A percentile compares a stretch with the other conserved stretches of the same genome.
These are phyloP conservation scores for Scedosporium minutisporum DNA, from an alignment of 2,329 filamentous ascomycete species.

Conservation along the genomic window DNA sequence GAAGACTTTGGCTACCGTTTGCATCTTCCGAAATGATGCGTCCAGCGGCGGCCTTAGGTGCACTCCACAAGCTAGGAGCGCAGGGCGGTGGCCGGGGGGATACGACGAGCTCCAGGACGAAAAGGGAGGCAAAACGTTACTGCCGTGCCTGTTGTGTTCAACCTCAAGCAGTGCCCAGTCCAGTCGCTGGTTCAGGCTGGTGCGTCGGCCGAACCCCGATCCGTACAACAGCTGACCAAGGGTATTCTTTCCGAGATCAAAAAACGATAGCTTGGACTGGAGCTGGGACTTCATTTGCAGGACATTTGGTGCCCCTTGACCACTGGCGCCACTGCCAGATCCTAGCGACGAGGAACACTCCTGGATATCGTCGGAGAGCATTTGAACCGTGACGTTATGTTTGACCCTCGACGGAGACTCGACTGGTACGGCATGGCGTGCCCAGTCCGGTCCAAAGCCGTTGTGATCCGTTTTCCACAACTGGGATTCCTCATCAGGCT, in stretches of 20 bases:
- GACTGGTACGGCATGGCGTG: not conserved
- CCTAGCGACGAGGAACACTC: too few relatives aligned
- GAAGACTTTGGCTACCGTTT: not conserved
- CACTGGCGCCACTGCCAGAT: too few relatives aligned
- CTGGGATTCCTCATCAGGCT: not conserved
- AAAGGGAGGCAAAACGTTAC: not conserved
- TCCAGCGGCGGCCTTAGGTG: not conserved
- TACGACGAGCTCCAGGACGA: not conserved
- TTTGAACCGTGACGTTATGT: not conserved
- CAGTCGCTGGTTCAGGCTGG: not conserved
- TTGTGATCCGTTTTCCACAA: not conserved
- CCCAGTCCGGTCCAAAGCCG: not conserved
- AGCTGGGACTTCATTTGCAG: too few relatives aligned
- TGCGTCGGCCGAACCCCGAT: not conserved
- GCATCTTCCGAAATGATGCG: not conserved
- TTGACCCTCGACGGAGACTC: not conserved
- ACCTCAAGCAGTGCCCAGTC: not conserved
- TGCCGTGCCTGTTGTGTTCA: not conserved
- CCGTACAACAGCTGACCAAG: not conserved
- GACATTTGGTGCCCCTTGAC: too few relatives aligned
- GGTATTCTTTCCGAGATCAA: not conserved
- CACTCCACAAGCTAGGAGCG: not conserved
- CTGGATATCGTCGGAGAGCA: not conserved
- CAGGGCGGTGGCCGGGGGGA: not conserved
- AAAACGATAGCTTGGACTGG: not conserved